Evolutionary conservation across 495 filamentous ascomycete species (phyloP).

Genomic region (Penicillium longicatenatum): DNA sequence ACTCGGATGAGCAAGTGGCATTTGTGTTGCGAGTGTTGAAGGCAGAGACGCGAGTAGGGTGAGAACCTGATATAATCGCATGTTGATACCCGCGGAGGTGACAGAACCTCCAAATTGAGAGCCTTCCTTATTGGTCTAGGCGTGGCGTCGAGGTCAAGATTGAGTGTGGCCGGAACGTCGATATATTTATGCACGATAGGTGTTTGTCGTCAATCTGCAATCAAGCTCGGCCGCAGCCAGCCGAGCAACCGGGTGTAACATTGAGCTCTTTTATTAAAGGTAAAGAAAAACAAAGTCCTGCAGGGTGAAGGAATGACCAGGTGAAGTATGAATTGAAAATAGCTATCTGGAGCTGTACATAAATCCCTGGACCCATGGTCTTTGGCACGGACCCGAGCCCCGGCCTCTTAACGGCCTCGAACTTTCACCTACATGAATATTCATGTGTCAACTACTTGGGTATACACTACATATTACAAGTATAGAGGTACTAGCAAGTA

Average conservation of each 20-base stretch:
- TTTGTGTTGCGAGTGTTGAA: background rate
- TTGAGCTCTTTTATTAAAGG: background rate
- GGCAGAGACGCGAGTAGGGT: background rate
- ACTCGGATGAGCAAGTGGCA: constrained; percentile 3
- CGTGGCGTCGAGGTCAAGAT: background rate
- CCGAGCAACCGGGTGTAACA: background rate
- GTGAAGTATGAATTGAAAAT: too few species aligned
- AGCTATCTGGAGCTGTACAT: too few species aligned
- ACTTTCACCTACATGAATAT: too few species aligned
- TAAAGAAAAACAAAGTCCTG: background rate
- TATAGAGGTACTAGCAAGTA: too few species aligned
- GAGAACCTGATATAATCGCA: background rate
- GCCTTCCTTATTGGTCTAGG: too few species aligned
- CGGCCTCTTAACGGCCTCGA: too few species aligned
- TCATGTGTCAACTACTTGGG: too few species aligned
- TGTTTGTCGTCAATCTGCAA: background rate
- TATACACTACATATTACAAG: background rate
- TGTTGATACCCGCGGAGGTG: background rate
- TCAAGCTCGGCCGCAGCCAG: constrained; percentile 2
- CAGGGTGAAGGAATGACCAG: too few species aligned
- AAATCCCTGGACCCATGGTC: too few species aligned
- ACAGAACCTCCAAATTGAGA: too few species aligned
- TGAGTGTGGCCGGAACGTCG: background rate
- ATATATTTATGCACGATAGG: background rate
- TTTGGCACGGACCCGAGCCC: too few species aligned